These are phyloP conservation scores for Neoarthrinium moseri DNA, from an alignment of 2,329 filamentous ascomycete genomes.

Conservation along the genomic window DNA sequence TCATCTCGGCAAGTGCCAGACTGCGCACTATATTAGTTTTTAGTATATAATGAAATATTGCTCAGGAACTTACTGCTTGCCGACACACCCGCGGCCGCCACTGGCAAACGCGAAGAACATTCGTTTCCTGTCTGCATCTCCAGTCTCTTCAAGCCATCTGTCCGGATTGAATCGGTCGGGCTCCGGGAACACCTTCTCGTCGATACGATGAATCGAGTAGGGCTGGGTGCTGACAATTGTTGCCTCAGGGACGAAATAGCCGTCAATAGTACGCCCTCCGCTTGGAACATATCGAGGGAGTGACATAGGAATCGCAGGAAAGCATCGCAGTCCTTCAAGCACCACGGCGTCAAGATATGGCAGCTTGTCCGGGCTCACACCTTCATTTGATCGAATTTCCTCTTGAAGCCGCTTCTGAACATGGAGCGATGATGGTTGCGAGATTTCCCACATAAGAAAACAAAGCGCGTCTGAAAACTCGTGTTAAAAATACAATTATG, in stretches of 20 bases:
- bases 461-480: constrained; percentile 54
- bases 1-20: constrained; percentile 68
- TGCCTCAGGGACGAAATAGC: constrained; percentile 48
- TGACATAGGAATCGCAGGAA: constrained; percentile 66
- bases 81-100: constrained; percentile 64
- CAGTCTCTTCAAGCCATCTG: constrained; percentile 74
- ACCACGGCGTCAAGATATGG: constrained; percentile 63
- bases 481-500: background rate
- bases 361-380: constrained; percentile 45
- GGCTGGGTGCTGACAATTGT: constrained; percentile 62
- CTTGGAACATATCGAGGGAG: constrained; percentile 58
- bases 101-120: constrained; percentile 65
- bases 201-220: constrained; percentile 58
- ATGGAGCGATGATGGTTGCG: constrained; percentile 51
- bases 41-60: background rate
- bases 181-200: constrained; percentile 70
- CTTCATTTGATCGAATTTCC: constrained; percentile 46
- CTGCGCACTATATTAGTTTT: constrained; percentile 24
- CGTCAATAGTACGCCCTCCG: constrained; percentile 55
- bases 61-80: constrained; percentile 58
- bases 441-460: constrained; percentile 71
- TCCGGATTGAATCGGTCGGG: constrained; percentile 78
- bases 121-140: constrained; percentile 67
- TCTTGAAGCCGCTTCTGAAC: constrained; percentile 52
- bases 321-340: constrained; percentile 60